Percentiles rank a stretch among this genome's conserved stretches.
Conservation (phyloP, 2,329 filamentous ascomycete species). For the Sporothrix curviconia region DNA sequence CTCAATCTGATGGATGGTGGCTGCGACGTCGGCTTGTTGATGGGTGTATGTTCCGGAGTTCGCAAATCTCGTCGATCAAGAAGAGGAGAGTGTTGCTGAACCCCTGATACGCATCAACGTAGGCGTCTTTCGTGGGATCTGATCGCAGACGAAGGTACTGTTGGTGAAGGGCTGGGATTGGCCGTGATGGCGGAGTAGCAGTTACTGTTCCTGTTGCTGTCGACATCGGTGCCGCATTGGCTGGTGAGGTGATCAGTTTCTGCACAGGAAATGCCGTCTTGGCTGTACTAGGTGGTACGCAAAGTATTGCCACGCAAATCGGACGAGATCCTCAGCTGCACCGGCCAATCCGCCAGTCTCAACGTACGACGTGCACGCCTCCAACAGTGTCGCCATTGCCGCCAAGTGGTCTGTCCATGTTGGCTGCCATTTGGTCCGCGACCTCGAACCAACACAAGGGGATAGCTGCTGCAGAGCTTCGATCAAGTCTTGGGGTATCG, state of each 20-base stretch:
- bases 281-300: constrained; percentile 10
- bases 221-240: background rate
- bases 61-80: constrained; percentile 11
- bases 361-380: background rate
- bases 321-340: background rate
- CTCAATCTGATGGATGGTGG: background rate
- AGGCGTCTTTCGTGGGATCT: background rate
- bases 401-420: constrained; percentile 8
- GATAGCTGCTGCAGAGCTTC: background rate
- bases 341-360: background rate
- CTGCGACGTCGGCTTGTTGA: background rate
- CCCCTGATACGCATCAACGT: constrained; percentile 2
- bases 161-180: background rate
- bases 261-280: constrained; percentile 8
- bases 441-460: constrained; percentile 8
- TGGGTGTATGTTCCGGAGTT: background rate
- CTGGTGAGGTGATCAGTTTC: background rate
- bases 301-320: constrained; percentile 7
- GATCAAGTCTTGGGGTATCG: background rate
- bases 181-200: background rate
- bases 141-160: background rate
- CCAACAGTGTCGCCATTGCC: background rate
- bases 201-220: no score
- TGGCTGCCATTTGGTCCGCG: constrained; percentile 7
- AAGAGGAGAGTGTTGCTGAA: constrained; percentile 8